phyloP scores from a whole-genome alignment of 129 eudicot genomes.

The Centrapalus pauciflorus region DNA sequence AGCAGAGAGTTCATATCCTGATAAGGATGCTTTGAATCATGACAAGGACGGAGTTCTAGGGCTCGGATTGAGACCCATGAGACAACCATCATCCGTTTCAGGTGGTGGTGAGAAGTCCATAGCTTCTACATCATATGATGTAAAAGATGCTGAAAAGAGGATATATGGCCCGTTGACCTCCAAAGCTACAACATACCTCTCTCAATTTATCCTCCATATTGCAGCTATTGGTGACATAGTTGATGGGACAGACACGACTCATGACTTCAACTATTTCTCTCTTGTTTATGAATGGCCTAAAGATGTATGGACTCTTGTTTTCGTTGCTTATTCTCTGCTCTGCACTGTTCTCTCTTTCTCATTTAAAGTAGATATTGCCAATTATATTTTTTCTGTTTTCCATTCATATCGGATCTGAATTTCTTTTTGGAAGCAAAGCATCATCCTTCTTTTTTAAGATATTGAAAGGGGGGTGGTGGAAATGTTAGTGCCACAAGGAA shows the following conservation, averaged over 20 bases:
- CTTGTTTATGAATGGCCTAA: slow-evolving; percentile 97
- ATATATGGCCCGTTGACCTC: slow-evolving; percentile 65
- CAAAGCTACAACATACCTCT: slow-evolving; percentile 73
- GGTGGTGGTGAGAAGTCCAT: slow-evolving; percentile 41
- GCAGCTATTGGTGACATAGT: slow-evolving; percentile 99
- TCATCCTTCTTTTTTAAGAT: background rate
- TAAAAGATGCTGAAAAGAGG: slow-evolving; percentile 76
- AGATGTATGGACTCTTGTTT: slow-evolving; percentile 50
- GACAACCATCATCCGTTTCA: slow-evolving; percentile 31
- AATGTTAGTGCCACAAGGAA: background rate
- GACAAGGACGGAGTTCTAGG: slow-evolving; percentile 71
- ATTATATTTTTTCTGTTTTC: background rate
- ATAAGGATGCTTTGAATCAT: slow-evolving; percentile 35
- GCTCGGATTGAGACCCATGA: slow-evolving; percentile 68
- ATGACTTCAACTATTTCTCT: slow-evolving; percentile 97
- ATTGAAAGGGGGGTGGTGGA: background rate
- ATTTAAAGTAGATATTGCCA: background rate
- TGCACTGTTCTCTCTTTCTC: background rate
- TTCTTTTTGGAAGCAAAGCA: background rate
- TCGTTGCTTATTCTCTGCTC: background rate
- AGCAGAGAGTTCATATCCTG: slow-evolving; percentile 50
- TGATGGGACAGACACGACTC: slow-evolving; percentile 98
- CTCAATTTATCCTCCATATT: slow-evolving; percentile 91
- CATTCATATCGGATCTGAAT: background rate
- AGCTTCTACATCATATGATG: slow-evolving; percentile 51